A percentile compares a stretch with the other conserved stretches of the same genome.
Evolutionary conservation across 2,329 filamentous ascomycete genomes (phyloP).

Genomic region (Leptoxyphium fumago): DNA sequence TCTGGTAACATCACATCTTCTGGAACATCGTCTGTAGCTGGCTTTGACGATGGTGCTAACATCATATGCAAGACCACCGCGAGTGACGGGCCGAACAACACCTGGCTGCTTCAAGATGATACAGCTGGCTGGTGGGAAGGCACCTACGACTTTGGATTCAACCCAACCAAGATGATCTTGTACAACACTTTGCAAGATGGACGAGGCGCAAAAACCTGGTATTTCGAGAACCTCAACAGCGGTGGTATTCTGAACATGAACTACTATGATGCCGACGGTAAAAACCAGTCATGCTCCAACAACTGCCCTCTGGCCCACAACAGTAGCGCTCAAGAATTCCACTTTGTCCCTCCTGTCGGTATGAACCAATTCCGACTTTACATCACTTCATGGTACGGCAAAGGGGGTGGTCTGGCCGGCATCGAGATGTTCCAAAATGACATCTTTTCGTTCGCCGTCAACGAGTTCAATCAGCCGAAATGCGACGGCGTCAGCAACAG

Average conservation of each 20-base stretch:
- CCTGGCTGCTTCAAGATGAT: conserved; percentile 68
- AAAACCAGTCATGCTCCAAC: conserved; percentile 59
- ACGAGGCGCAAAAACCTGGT: conserved; percentile 70
- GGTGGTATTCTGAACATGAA: conserved; percentile 94
- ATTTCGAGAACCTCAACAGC: conserved; percentile 71
- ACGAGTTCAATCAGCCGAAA: conserved; percentile 73
- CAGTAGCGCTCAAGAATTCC: conserved; percentile 69
- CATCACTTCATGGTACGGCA: conserved; percentile 75
- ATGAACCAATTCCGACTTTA: conserved; percentile 81
- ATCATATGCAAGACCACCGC: conserved; percentile 66
- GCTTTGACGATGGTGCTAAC: conserved; percentile 61
- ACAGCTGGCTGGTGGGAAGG: conserved; percentile 72
- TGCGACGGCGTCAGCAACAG: conserved; percentile 53
- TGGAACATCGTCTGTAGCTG: conserved; percentile 45
- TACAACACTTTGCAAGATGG: conserved; percentile 78
- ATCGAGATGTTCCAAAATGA: conserved; percentile 74
- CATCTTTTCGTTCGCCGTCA: conserved; percentile 58
- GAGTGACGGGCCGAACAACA: conserved; percentile 54
- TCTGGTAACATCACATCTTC: conserved; percentile 59
- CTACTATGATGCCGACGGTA: conserved; percentile 61
- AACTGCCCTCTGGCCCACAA: conserved; percentile 69
- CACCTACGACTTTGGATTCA: conserved; percentile 66
- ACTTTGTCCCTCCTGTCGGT: conserved; percentile 73
- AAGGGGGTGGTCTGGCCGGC: conserved; percentile 69
- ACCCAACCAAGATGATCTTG: conserved; percentile 72